A percentile compares a stretch with the other conserved stretches of the same genome.
Conservation (phyloP, 352 stramenopile species). For the Phytopythium oedochilum region DNA sequence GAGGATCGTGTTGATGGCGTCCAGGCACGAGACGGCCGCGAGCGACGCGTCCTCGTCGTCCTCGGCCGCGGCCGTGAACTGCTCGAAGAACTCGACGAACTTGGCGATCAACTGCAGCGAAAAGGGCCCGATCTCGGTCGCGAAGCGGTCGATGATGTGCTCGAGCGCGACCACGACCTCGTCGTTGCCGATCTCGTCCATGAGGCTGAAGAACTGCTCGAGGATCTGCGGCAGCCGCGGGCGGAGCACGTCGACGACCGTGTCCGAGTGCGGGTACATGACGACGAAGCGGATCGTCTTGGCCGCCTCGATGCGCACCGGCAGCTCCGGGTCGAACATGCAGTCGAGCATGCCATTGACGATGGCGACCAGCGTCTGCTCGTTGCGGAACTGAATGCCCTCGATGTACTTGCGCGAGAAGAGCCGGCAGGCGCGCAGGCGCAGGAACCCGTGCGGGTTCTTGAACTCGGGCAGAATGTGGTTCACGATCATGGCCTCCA, state of each 20-base stretch:
- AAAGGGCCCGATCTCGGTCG: constrained; percentile 93
- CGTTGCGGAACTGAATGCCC: constrained; percentile 88
- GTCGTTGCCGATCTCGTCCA: constrained; percentile 99
- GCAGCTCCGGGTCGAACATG: constrained; percentile 94
- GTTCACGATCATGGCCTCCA: constrained; percentile 92
- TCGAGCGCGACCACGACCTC: constrained; percentile 94
- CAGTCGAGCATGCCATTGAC: constrained; percentile 80
- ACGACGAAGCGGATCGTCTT: constrained; percentile 88
- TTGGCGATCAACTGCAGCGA: constrained; percentile 93
- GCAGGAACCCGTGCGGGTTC: constrained; percentile 92
- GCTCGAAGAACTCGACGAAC: constrained; percentile 92
- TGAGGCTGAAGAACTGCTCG: constrained; percentile 98
- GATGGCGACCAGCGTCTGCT: constrained; percentile 79
- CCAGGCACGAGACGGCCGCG: constrained; percentile 88
- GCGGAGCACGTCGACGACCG: constrained; percentile 82
- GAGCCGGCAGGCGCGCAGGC: constrained; percentile 94
- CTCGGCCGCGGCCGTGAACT: constrained; percentile 90
- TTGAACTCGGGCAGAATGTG: constrained; percentile 97
- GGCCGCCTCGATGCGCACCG: constrained; percentile 95
- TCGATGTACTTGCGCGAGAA: constrained; percentile 95
- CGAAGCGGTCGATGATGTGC: constrained; percentile 96
- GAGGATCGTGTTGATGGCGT: constrained; percentile 84
- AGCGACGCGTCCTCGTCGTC: constrained; percentile 97
- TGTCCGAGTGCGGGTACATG: constrained; percentile 83
- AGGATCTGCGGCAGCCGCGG: constrained; percentile 94